A percentile compares a stretch with the other conserved stretches of the same genome.
These are phyloP conservation scores for Petunia secreta DNA, from an alignment of 257 asterid species.

Conservation along the genomic window DNA sequence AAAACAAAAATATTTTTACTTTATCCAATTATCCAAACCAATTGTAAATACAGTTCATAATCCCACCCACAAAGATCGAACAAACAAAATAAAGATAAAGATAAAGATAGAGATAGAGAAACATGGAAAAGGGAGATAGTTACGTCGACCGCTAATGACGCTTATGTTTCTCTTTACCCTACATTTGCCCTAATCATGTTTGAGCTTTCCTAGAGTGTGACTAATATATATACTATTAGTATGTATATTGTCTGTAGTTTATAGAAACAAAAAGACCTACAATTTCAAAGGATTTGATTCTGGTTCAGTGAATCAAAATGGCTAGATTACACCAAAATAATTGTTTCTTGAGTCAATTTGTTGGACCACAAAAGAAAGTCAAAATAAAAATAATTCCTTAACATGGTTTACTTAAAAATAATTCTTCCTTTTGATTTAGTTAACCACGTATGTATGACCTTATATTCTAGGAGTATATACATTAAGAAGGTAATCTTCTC, in stretches of 20 bases:
- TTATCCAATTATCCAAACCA: too few species aligned
- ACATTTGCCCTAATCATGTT: slow-evolving; percentile 25
- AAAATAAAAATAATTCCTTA: slow-evolving; percentile 7
- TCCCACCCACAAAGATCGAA: not conserved
- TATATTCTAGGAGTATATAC: not conserved
- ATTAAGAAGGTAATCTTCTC: not conserved
- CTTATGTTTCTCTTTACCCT: slow-evolving; percentile 27
- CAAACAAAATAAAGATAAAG: not conserved
- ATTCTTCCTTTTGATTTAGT: not conserved
- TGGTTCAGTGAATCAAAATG: not conserved
- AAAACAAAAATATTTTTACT: too few species aligned
- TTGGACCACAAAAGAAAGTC: slow-evolving; percentile 9
- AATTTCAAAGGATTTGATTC: not conserved
- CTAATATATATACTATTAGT: not conserved
- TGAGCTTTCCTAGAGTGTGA: not conserved
- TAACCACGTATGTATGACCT: slow-evolving; percentile 6
- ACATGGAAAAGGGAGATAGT: not conserved
- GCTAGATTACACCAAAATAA: not conserved
- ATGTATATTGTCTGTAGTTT: not conserved
- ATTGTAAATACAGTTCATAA: too few species aligned
- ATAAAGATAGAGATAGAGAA: not conserved
- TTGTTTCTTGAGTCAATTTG: slow-evolving; percentile 10
- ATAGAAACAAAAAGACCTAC: not conserved
- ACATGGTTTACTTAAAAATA: not conserved
- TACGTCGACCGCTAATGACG: slow-evolving; percentile 25